A percentile compares a stretch with the other conserved stretches of the same genome.
Conservation (phyloP, 2,329 filamentous ascomycete genomes). For the Teratosphaeria gauchensis region DNA sequence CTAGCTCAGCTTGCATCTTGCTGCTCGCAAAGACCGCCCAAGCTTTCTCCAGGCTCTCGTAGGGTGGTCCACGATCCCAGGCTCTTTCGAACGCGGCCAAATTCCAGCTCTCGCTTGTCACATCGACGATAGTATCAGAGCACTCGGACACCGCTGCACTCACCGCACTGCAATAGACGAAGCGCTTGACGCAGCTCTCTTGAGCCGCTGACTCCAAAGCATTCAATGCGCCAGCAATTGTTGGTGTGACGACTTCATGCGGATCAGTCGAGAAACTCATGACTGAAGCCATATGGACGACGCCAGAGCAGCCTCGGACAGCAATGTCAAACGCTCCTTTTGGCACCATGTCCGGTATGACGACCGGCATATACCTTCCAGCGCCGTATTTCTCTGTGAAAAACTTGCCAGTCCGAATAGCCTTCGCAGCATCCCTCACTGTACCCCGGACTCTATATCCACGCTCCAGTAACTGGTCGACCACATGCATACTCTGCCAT, state of each 20-base stretch:
- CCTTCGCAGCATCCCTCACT: conserved; percentile 16
- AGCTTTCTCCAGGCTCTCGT: conserved; percentile 11
- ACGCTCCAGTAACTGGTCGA: conserved; percentile 17
- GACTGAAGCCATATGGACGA: conserved; percentile 40
- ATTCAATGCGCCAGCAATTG: conserved; percentile 25
- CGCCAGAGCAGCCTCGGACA: conserved; percentile 32
- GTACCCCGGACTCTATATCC: conserved; percentile 23
- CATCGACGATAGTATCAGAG: conserved; percentile 20
- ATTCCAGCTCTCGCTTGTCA: conserved; percentile 30
- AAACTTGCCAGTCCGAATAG: conserved; percentile 16
- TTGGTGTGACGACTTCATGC: conserved; percentile 33
- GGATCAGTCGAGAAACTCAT: conserved; percentile 31
- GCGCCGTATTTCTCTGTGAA: conserved; percentile 19
- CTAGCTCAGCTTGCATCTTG: conserved; percentile 37
- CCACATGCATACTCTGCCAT: conserved; percentile 19
- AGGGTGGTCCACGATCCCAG: conserved; percentile 21
- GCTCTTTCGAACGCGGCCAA: conserved; percentile 23
- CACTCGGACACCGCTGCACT: conserved; percentile 25
- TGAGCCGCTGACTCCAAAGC: conserved; percentile 33
- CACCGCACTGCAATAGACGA: conserved; percentile 34
- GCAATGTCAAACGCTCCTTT: conserved; percentile 31
- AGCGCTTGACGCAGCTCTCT: conserved; percentile 33
- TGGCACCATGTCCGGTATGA: conserved; percentile 31
- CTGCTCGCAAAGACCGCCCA: conserved; percentile 31
- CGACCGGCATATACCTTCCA: conserved; percentile 29